Conservation (phyloP, 2,329 filamentous ascomycete species). For the Fusarium sp. region DNA sequence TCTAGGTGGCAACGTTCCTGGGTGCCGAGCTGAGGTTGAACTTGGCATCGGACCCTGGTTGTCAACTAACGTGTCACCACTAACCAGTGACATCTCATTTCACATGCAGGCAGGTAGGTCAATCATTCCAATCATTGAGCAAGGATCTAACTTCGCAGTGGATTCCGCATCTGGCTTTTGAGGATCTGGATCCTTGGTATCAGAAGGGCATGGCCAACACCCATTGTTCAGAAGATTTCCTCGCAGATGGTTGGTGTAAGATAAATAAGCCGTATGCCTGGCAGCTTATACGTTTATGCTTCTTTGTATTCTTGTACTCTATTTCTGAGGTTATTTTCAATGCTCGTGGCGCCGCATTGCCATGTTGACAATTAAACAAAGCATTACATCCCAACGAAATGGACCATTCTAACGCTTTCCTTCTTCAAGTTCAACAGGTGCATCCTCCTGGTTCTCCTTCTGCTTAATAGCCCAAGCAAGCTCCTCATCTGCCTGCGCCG, state of each 20-base stretch:
- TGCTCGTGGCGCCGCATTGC: too few relatives aligned
- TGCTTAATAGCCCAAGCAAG: conserved; percentile 37
- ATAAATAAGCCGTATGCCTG: too few relatives aligned
- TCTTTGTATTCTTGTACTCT: too few relatives aligned
- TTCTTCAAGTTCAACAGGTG: background rate
- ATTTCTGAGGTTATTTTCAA: too few relatives aligned
- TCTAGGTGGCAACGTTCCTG: background rate
- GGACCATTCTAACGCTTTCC: background rate
- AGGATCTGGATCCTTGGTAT: too few relatives aligned
- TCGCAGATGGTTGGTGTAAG: too few relatives aligned
- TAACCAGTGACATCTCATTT: background rate
- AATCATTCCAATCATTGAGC: too few relatives aligned
- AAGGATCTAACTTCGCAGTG: background rate
- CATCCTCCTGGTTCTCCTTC: background rate
- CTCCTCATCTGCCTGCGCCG: conserved; percentile 30
- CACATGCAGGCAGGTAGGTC: background rate
- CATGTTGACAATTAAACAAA: too few relatives aligned
- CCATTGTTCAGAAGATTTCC: too few relatives aligned
- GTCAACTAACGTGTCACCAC: background rate
- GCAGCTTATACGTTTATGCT: too few relatives aligned
- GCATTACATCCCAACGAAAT: too few relatives aligned
- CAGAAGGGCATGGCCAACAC: too few relatives aligned
- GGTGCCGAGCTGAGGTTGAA: background rate
- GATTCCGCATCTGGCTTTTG: background rate
- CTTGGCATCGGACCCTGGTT: background rate